Evolutionary conservation across 2,329 filamentous ascomycete genomes (phyloP).

Genomic region (Alternaria dauci): DNA sequence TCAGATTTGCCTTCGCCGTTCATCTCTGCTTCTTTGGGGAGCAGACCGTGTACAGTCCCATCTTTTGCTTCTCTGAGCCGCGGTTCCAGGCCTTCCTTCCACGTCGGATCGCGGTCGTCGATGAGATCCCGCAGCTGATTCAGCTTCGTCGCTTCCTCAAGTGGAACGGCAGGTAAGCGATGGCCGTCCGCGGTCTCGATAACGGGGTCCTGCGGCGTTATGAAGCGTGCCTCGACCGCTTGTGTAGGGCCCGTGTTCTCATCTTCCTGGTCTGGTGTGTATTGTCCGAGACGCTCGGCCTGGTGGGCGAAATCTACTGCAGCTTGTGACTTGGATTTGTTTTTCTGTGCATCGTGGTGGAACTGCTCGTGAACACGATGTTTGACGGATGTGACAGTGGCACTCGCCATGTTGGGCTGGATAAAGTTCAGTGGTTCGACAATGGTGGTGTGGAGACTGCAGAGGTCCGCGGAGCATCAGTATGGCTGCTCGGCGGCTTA

Average conservation of each 20-base stretch:
- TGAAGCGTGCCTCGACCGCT: slow-evolving; percentile 67
- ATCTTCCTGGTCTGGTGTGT: slow-evolving; percentile 52
- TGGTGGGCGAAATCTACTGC: slow-evolving; percentile 69
- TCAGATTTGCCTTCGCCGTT: slow-evolving; percentile 56
- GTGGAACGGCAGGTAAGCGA: slow-evolving; percentile 72
- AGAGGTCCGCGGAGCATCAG: slow-evolving; percentile 21
- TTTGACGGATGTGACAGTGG: slow-evolving; percentile 25
- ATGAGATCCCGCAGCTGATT: slow-evolving; percentile 68
- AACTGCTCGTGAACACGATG: slow-evolving; percentile 22
- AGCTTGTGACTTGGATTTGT: slow-evolving; percentile 44
- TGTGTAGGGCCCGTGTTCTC: slow-evolving; percentile 57
- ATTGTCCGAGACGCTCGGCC: slow-evolving; percentile 58
- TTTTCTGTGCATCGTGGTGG: slow-evolving; percentile 29
- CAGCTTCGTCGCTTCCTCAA: slow-evolving; percentile 74
- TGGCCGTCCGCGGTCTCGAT: slow-evolving; percentile 73
- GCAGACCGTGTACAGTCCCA: slow-evolving; percentile 52
- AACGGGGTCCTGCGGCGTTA: slow-evolving; percentile 75
- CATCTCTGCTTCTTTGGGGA: slow-evolving; percentile 31
- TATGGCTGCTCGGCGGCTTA: neutral
- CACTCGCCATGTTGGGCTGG: slow-evolving; percentile 34
- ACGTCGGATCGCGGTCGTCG: slow-evolving; percentile 49
- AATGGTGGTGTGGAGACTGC: slow-evolving; percentile 32
- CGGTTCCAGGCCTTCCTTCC: slow-evolving; percentile 36
- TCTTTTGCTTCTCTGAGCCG: slow-evolving; percentile 53
- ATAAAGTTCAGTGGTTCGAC: slow-evolving; percentile 20